Percentiles rank a stretch among this genome's conserved stretches.
phyloP scores from a whole-genome alignment of 106 monocot genomes.

The Dioscorea zingiberensis region DNA sequence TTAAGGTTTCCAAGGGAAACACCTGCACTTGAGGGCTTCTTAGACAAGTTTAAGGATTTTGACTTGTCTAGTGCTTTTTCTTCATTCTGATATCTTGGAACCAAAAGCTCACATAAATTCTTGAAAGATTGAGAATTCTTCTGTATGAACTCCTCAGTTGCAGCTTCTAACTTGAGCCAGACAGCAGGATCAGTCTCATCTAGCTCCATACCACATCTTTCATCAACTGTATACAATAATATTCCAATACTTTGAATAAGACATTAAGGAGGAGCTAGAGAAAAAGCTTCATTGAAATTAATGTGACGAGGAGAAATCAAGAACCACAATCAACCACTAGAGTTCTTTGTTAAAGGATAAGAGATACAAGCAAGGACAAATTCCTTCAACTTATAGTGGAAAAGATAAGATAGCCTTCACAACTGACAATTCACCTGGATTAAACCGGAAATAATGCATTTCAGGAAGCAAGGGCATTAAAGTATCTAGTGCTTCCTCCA shows the following conservation, averaged over 20 bases:
- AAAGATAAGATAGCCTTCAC: not conserved
- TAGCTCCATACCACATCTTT: constrained; percentile 90
- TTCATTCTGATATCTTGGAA: constrained; percentile 46
- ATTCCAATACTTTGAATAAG: not conserved
- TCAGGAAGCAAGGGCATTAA: constrained; percentile 85
- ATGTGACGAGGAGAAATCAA: too few relatives aligned
- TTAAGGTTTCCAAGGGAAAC: not conserved
- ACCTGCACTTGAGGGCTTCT: constrained; percentile 61
- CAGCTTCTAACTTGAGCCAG: constrained; percentile 96
- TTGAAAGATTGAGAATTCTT: constrained; percentile 51
- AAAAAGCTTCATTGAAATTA: not conserved
- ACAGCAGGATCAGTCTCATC: constrained; percentile 96
- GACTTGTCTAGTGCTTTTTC: constrained; percentile 41
- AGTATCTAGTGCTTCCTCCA: constrained; percentile 85
- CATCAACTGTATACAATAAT: constrained; percentile 65
- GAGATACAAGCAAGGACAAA: not conserved
- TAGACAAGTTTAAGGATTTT: constrained; percentile 31
- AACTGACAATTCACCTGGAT: constrained; percentile 52
- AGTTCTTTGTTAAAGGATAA: too few relatives aligned
- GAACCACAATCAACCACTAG: too few relatives aligned
- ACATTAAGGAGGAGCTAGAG: not conserved
- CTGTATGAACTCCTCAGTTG: constrained; percentile 85
- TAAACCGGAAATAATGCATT: constrained; percentile 91
- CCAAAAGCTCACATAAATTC: constrained; percentile 53
- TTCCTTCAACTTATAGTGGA: not conserved